Evolutionary conservation across 352 stramenopile species (phyloP).

Genomic region (Elongisporangium undulatum): DNA sequence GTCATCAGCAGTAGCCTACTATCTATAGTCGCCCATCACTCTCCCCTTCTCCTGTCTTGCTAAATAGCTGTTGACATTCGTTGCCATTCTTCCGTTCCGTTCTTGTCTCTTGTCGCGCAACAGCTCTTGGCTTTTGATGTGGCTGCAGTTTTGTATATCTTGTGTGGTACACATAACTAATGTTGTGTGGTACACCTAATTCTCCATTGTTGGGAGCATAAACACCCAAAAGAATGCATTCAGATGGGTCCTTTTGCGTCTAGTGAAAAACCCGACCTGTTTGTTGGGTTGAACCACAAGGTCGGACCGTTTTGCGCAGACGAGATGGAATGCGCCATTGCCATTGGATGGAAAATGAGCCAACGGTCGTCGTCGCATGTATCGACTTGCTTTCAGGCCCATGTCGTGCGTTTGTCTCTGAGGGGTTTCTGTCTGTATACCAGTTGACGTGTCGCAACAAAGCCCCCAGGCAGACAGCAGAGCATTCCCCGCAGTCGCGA

Average conservation of each 20-base stretch:
- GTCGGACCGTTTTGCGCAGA: neutral
- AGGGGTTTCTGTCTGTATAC: neutral
- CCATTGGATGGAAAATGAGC: neutral
- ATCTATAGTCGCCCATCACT: neutral
- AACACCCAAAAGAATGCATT: neutral
- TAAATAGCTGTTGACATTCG: neutral
- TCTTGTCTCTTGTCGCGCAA: neutral
- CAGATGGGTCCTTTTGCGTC: neutral
- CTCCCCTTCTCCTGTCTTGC: neutral
- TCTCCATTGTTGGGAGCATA: neutral
- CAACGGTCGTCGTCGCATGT: neutral
- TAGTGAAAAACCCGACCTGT: neutral
- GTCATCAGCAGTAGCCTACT: neutral
- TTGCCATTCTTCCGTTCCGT: neutral
- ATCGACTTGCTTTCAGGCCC: neutral
- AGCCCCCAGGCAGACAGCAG: neutral
- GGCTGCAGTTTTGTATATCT: neutral
- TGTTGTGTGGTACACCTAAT: neutral
- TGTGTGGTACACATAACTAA: neutral
- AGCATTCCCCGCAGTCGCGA: neutral
- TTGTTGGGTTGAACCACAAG: neutral
- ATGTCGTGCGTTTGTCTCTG: neutral
- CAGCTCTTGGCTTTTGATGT: neutral
- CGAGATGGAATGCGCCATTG: neutral
- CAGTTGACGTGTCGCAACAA: neutral